Percentiles rank a stretch among this genome's conserved stretches.
Conservation (phyloP, 352 stramenopile species). For the Phytophthora brassicae region DNA sequence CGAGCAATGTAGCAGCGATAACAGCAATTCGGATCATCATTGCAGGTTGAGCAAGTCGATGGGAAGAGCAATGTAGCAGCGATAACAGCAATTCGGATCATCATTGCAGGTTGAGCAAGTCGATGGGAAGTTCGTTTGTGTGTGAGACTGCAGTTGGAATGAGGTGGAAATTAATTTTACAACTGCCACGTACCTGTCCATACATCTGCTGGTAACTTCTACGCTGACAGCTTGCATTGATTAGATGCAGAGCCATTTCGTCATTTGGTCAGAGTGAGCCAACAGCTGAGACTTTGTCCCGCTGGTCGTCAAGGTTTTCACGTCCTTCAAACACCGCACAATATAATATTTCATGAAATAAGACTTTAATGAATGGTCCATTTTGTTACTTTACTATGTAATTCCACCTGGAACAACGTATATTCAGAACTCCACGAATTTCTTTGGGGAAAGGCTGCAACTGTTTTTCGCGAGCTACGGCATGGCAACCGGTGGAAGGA, state of each 20-base stretch:
- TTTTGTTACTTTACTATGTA: not conserved
- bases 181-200: constrained; percentile 6
- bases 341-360: not conserved
- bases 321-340: constrained; percentile 12
- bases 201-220: constrained; percentile 12
- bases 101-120: constrained; percentile 6
- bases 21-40: constrained; percentile 13
- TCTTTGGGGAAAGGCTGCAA: constrained; percentile 5
- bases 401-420: not conserved
- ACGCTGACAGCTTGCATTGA: not conserved
- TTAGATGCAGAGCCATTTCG: constrained; percentile 9
- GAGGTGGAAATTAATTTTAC: not conserved
- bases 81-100: constrained; percentile 1
- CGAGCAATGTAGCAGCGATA: not conserved
- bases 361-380: not conserved
- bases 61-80: not conserved
- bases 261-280: constrained; percentile 5
- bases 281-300: constrained; percentile 4
- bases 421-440: not conserved
- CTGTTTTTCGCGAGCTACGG: constrained; percentile 27
- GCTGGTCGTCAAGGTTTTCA: constrained; percentile 6
- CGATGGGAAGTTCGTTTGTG: constrained; percentile 13
- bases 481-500: constrained; percentile 12
- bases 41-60: not conserved
- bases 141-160: not conserved